phyloP scores from a whole-genome alignment of 805 yeast genomes.

The Candida alai region DNA sequence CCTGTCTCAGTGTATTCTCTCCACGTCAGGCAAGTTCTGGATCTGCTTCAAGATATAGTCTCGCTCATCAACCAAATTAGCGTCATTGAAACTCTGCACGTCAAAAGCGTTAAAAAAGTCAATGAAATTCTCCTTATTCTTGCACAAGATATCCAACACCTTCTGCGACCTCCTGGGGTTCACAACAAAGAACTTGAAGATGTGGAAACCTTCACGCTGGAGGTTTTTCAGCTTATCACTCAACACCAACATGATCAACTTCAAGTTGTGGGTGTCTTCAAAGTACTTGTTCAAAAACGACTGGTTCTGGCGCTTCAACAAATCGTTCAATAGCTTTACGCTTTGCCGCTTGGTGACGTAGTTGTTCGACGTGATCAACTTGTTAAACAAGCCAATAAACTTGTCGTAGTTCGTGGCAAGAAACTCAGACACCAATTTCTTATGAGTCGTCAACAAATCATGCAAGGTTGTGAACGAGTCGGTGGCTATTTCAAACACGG shows the following conservation, averaged over 20 bases:
- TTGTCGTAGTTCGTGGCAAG: constrained; percentile 51
- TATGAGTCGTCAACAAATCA: constrained; percentile 68
- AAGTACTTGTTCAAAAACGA: constrained; percentile 72
- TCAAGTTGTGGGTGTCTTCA: constrained; percentile 76
- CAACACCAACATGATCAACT: constrained; percentile 78
- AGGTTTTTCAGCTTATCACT: constrained; percentile 87
- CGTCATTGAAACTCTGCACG: constrained; percentile 58
- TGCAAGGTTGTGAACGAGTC: constrained; percentile 79
- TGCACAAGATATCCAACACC: constrained; percentile 73
- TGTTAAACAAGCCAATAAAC: constrained; percentile 63
- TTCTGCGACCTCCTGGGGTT: constrained; percentile 86
- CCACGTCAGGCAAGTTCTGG: constrained; percentile 62
- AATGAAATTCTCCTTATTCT: constrained; percentile 76
- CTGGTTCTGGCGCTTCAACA: constrained; percentile 71
- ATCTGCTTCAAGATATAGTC: constrained; percentile 76
- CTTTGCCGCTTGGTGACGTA: constrained; percentile 94
- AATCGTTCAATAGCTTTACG: constrained; percentile 65
- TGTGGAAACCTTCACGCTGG: constrained; percentile 87
- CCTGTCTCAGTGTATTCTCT: constrained; percentile 16
- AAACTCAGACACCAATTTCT: constrained; percentile 67
- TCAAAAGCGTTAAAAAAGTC: constrained; percentile 65
- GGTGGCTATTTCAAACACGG: constrained; percentile 85
- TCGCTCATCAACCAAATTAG: constrained; percentile 70
- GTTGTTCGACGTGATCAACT: constrained; percentile 68
- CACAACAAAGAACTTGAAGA: constrained; percentile 93